A percentile compares a stretch with the other conserved stretches of the same genome.
Conservation (phyloP, 2,329 filamentous ascomycete genomes). For the Colletotrichum eleusines region DNA sequence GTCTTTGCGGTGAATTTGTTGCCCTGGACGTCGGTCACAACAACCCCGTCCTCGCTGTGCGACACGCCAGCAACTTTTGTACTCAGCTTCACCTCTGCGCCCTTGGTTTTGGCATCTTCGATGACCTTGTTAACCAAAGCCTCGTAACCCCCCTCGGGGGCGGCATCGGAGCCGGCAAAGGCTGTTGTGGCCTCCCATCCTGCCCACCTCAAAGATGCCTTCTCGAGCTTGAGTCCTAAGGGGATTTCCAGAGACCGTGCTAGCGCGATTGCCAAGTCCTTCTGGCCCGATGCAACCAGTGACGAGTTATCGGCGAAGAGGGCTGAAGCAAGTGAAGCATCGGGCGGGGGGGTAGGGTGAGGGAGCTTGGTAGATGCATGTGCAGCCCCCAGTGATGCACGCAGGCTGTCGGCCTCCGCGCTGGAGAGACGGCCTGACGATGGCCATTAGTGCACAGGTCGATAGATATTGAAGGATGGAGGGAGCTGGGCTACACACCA, state of each 20-base stretch:
- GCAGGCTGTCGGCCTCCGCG: slow-evolving; percentile 24
- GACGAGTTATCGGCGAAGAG: slow-evolving; percentile 23
- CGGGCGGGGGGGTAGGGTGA: slow-evolving; percentile 23
- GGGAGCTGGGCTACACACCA: slow-evolving; percentile 8
- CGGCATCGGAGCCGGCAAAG: slow-evolving; percentile 38
- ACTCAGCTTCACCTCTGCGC: slow-evolving; percentile 32
- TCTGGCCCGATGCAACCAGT: slow-evolving; percentile 3
- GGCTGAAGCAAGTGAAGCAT: slow-evolving; percentile 33
- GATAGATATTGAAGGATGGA: no score
- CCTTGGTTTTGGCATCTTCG: slow-evolving; percentile 33
- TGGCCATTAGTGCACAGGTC: neutral
- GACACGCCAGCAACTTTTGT: slow-evolving; percentile 27
- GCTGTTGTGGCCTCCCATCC: slow-evolving; percentile 32
- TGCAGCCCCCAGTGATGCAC: slow-evolving; percentile 29
- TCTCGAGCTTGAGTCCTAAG: slow-evolving; percentile 37
- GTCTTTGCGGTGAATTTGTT: slow-evolving; percentile 39
- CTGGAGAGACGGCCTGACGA: slow-evolving; percentile 30
- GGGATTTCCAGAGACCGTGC: slow-evolving; percentile 39
- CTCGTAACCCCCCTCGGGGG: slow-evolving; percentile 37
- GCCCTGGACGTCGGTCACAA: slow-evolving; percentile 29
- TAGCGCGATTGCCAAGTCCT: slow-evolving; percentile 30
- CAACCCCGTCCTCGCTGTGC: slow-evolving; percentile 14
- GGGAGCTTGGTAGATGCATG: slow-evolving; percentile 37
- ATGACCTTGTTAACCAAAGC: slow-evolving; percentile 31
- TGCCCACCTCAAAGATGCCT: slow-evolving; percentile 38